Evolutionary conservation across 2,329 filamentous ascomycete species (phyloP).

Genomic region (Myotisia sp.): DNA sequence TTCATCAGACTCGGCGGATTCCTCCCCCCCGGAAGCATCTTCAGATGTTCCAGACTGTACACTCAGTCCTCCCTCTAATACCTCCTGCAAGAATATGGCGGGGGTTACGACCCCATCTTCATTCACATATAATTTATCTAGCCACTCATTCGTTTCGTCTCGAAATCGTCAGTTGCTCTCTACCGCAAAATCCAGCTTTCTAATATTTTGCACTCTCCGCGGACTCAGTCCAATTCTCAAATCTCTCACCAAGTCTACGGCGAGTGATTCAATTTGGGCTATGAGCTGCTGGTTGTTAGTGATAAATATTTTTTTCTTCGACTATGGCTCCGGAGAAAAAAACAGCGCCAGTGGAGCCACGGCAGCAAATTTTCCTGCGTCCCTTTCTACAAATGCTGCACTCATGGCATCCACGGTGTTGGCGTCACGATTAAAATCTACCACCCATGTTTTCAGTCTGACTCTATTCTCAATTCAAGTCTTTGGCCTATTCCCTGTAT

Average conservation of each 20-base stretch:
- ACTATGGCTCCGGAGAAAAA: conserved; percentile 57
- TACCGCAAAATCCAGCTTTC: conserved; percentile 78
- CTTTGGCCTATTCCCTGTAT: conserved; percentile 94
- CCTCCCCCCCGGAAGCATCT: conserved; percentile 13
- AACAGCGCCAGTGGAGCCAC: conserved; percentile 18
- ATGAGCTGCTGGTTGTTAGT: conserved; percentile 84
- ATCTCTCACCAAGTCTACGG: conserved; percentile 85
- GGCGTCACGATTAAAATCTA: conserved; percentile 74
- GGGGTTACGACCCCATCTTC: not conserved
- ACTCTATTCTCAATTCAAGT: conserved; percentile 96
- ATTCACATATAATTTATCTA: conserved; percentile 11
- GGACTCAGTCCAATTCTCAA: conserved; percentile 91
- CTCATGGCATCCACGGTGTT: conserved; percentile 93
- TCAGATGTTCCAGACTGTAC: conserved; percentile 18
- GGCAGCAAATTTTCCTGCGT: conserved; percentile 40
- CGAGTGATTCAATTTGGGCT: conserved; percentile 91
- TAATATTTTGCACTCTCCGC: conserved; percentile 85
- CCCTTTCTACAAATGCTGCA: conserved; percentile 83
- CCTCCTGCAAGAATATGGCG: not conserved
- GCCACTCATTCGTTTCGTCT: conserved; percentile 33
- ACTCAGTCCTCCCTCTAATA: conserved; percentile 20
- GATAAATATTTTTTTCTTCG: conserved; percentile 96
- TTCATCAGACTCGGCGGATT: conserved; percentile 26
- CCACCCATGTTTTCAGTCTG: conserved; percentile 85
- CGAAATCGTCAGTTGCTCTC: conserved; percentile 52